Percentiles rank a stretch among this genome's conserved stretches.
These are phyloP conservation scores for Trichoderma sp. DNA, from an alignment of 2,329 filamentous ascomycete genomes.

Conservation along the genomic window DNA sequence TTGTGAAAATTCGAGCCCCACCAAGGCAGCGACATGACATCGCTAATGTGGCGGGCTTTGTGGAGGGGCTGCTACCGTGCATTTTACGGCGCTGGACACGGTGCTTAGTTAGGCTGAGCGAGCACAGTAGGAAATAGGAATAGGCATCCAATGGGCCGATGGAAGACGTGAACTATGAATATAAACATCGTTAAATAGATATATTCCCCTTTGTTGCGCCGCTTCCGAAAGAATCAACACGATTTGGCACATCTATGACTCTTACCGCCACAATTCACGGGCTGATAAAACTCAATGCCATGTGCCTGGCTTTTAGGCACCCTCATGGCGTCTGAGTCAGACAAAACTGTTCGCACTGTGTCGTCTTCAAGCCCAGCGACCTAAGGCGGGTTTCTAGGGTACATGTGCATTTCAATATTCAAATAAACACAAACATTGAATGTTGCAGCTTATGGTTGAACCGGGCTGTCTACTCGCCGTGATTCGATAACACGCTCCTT, in stretches of 20 bases:
- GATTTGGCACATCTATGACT: not conserved
- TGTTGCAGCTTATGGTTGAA: not conserved
- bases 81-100: not conserved
- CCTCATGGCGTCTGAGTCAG: not conserved
- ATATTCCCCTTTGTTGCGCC: not conserved
- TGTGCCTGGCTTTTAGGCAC: not conserved
- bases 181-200: not conserved
- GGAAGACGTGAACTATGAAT: not conserved
- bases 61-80: conserved; percentile 28
- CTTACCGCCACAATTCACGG: not conserved
- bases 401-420: not conserved
- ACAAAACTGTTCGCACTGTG: not conserved
- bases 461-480: not conserved
- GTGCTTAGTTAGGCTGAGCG: not conserved
- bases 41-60: conserved; percentile 21
- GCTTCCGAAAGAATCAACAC: not conserved
- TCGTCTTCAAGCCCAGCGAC: not conserved
- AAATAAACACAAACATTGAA: not conserved
- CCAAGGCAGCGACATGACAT: conserved; percentile 33
- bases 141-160: not conserved
- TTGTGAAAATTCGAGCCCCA: conserved; percentile 43
- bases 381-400: not conserved
- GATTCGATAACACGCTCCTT: not conserved
- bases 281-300: not conserved
- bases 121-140: not conserved